Conservation (phyloP, 2,329 filamentous ascomycete species). For the Chaetomiaceae sp. region DNA sequence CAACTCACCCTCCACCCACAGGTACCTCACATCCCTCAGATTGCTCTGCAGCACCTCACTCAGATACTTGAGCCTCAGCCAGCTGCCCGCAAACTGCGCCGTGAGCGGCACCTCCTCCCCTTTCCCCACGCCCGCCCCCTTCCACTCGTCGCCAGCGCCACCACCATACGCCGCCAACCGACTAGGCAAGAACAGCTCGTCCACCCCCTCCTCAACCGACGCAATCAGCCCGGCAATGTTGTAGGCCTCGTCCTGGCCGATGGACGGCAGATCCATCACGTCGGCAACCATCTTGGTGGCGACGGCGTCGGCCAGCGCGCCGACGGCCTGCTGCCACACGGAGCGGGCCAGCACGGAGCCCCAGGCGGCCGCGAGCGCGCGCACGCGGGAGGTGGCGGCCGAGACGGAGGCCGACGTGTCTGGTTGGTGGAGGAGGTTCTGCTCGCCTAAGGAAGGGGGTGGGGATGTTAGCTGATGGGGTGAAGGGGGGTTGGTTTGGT, state of each 20-base stretch:
- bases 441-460: too few species aligned
- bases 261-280: slow-evolving; percentile 55
- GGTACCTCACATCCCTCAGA: slow-evolving; percentile 53
- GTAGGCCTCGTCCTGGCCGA: slow-evolving; percentile 59
- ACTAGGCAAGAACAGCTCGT: slow-evolving; percentile 53
- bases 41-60: slow-evolving; percentile 62
- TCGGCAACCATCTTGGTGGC: slow-evolving; percentile 55
- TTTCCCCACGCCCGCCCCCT: slow-evolving; percentile 27
- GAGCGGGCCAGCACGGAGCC: slow-evolving; percentile 52
- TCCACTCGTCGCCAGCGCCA: not conserved
- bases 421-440: slow-evolving; percentile 54
- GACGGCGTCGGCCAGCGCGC: slow-evolving; percentile 52
- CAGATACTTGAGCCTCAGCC: slow-evolving; percentile 59
- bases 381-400: slow-evolving; percentile 46
- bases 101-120: slow-evolving; percentile 44
- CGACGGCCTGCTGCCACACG: slow-evolving; percentile 57
- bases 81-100: slow-evolving; percentile 54
- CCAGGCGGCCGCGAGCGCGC: slow-evolving; percentile 50
- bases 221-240: slow-evolving; percentile 54
- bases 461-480: too few species aligned
- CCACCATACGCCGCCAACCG: slow-evolving; percentile 23
- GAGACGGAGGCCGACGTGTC: slow-evolving; percentile 49
- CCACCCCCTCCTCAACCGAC: slow-evolving; percentile 50
- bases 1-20: slow-evolving; percentile 62
- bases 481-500: not conserved